phyloP scores from a whole-genome alignment of 2,329 filamentous ascomycete genomes.

The Aspergillus fumigatiaffinis region DNA sequence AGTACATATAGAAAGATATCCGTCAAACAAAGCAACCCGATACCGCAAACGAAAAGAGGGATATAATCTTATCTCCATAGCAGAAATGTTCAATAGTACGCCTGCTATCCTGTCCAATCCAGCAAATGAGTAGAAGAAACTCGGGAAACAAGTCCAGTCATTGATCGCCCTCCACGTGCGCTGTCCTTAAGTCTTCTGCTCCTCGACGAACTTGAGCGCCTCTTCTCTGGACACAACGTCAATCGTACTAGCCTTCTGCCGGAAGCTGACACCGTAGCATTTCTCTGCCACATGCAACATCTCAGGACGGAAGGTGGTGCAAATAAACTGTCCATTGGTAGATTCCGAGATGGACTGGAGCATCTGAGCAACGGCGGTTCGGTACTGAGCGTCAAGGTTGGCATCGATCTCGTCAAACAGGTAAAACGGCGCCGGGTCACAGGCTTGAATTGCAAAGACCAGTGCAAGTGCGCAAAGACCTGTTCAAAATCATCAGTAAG shows the following conservation, averaged over 20 bases:
- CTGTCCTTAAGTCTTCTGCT: constrained; percentile 55
- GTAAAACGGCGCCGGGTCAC: constrained; percentile 96
- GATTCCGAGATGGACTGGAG: constrained; percentile 68
- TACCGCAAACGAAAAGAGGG: not conserved
- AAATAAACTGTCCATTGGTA: constrained; percentile 79
- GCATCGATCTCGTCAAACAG: constrained; percentile 99
- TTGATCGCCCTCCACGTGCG: not conserved
- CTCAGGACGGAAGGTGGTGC: constrained; percentile 96
- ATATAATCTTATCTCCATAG: constrained; percentile 2
- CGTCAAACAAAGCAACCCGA: constrained; percentile 1
- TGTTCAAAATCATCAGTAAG: constrained; percentile 31
- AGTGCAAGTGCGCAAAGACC: constrained; percentile 94
- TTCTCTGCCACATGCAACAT: constrained; percentile 95
- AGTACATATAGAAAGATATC: constrained; percentile 3
- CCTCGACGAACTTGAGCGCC: constrained; percentile 90
- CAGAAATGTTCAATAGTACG: constrained; percentile 8
- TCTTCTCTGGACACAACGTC: constrained; percentile 84
- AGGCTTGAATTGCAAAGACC: constrained; percentile 98
- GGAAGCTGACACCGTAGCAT: constrained; percentile 90
- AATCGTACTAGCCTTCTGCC: constrained; percentile 90
- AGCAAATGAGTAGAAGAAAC: constrained; percentile 8
- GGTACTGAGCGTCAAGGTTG: constrained; percentile 96
- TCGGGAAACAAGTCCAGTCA: not conserved
- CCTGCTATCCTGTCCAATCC: constrained; percentile 13
- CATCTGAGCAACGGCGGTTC: constrained; percentile 88